Percentiles rank a stretch among this genome's conserved stretches.
Conservation (phyloP, 169 alveolate species). For the Amoebophrya sp. region DNA sequence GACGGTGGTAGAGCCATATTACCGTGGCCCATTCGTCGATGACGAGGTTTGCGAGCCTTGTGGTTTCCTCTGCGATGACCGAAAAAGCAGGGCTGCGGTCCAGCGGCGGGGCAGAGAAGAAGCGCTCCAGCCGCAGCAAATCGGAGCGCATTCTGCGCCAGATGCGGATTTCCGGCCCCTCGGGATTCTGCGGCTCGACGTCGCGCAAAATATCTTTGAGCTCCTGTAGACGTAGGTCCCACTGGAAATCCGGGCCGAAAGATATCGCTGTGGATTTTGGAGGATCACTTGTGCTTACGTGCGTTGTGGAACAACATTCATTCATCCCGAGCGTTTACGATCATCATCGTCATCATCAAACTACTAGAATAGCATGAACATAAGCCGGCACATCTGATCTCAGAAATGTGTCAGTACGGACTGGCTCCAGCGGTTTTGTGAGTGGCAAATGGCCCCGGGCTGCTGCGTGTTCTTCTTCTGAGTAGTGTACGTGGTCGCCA, state of each 20-base stretch:
- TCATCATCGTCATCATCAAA: too few species aligned
- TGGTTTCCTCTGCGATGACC: neutral
- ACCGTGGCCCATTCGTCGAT: slow-evolving; percentile 17
- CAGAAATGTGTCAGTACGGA: too few species aligned
- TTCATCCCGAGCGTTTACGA: too few species aligned
- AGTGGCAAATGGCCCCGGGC: neutral
- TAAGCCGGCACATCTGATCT: too few species aligned
- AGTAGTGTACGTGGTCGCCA: neutral
- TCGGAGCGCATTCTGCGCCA: neutral
- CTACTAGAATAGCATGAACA: too few species aligned
- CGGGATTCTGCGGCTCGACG: slow-evolving; percentile 14
- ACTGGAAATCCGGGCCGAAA: neutral
- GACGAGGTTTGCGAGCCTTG: neutral
- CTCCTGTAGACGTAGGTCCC: neutral
- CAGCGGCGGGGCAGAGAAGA: neutral
- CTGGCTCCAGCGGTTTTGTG: neutral
- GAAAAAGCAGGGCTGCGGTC: neutral
- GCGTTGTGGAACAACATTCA: too few species aligned
- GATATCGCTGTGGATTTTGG: neutral
- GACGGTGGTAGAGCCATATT: neutral
- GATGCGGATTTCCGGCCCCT: neutral
- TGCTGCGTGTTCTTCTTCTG: neutral
- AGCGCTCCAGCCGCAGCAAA: neutral
- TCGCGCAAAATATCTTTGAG: neutral
- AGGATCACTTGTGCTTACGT: too few species aligned